A percentile compares a stretch with the other conserved stretches of the same genome.
Conservation (phyloP, 805 yeast species). For the Ogataea corticis region DNA sequence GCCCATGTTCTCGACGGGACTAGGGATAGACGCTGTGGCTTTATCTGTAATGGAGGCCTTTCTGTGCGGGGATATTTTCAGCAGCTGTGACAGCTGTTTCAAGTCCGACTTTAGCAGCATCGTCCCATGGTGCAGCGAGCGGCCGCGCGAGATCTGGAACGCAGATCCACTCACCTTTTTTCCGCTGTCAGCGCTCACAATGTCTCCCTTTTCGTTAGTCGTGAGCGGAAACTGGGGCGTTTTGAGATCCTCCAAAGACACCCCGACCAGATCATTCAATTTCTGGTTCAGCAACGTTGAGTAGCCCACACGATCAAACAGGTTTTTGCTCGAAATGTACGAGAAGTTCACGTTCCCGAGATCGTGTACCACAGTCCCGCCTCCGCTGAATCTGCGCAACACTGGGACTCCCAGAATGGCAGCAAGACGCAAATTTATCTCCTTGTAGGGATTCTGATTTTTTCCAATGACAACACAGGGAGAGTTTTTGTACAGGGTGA, state of each 20-base stretch:
- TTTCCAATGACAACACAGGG: constrained; percentile 95
- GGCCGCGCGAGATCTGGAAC: constrained; percentile 76
- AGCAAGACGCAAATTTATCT: constrained; percentile 62
- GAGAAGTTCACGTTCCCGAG: constrained; percentile 85
- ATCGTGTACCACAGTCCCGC: constrained; percentile 97
- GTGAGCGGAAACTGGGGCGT: constrained; percentile 33
- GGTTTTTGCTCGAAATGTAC: constrained; percentile 60
- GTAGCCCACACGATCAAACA: constrained; percentile 62
- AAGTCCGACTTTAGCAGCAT: constrained; percentile 76
- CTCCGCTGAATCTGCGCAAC: constrained; percentile 83
- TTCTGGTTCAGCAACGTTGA: constrained; percentile 30
- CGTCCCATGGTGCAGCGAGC: constrained; percentile 94
- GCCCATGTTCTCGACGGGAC: constrained; percentile 72
- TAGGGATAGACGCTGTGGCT: constrained; percentile 71
- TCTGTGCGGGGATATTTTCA: constrained; percentile 38
- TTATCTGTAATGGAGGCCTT: constrained; percentile 24
- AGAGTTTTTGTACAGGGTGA: constrained; percentile 71
- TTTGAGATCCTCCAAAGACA: background rate
- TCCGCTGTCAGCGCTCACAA: constrained; percentile 46
- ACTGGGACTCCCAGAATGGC: constrained; percentile 57
- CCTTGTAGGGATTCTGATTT: constrained; percentile 94
- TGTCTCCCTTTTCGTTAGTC: constrained; percentile 81
- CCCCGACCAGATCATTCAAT: constrained; percentile 21
- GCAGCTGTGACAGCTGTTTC: constrained; percentile 54
- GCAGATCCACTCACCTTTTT: constrained; percentile 91